A percentile compares a stretch with the other conserved stretches of the same genome.
These are phyloP conservation scores for Carpinus fangiana DNA, from an alignment of 306 rosid genomes.

Conservation along the genomic window DNA sequence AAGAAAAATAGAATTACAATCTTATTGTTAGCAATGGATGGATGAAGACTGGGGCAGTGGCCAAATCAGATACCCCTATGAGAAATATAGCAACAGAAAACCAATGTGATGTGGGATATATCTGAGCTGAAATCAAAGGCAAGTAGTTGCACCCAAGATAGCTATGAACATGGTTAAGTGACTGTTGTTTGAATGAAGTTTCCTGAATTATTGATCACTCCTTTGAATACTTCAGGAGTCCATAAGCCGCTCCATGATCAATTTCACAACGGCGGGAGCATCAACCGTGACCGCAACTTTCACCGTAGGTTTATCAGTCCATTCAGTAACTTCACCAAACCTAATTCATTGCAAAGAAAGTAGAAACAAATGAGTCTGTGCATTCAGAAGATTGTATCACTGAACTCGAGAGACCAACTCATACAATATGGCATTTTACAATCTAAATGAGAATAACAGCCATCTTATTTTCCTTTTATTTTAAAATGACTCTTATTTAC, in stretches of 20 bases:
- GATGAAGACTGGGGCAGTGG: background rate
- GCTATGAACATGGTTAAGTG: background rate
- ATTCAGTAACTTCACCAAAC: slow-evolving; percentile 80
- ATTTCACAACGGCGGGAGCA: slow-evolving; percentile 57
- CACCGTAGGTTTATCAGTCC: slow-evolving; percentile 76
- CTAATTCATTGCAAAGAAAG: slow-evolving; percentile 41
- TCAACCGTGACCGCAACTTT: slow-evolving; percentile 95
- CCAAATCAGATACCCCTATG: background rate
- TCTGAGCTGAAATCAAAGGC: background rate
- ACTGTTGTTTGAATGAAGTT: background rate
- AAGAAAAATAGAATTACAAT: background rate
- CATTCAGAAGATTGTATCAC: background rate
- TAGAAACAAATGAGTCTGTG: slow-evolving; percentile 9
- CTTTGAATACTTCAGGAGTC: slow-evolving; percentile 29
- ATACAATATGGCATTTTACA: too few species aligned
- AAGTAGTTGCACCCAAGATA: background rate
- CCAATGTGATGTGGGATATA: background rate
- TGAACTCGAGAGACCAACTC: too few species aligned
- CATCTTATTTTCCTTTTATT: background rate
- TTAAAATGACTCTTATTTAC: background rate
- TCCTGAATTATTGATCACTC: background rate
- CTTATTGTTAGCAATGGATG: background rate
- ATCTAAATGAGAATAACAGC: background rate
- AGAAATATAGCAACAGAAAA: background rate
- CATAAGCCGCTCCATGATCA: slow-evolving; percentile 81